Evolutionary conservation across 176 grass and related monocot genomes (phyloP), one percentile per base, ranked within the genome.

Genomic region (Rhynchospora pubera): DNA sequence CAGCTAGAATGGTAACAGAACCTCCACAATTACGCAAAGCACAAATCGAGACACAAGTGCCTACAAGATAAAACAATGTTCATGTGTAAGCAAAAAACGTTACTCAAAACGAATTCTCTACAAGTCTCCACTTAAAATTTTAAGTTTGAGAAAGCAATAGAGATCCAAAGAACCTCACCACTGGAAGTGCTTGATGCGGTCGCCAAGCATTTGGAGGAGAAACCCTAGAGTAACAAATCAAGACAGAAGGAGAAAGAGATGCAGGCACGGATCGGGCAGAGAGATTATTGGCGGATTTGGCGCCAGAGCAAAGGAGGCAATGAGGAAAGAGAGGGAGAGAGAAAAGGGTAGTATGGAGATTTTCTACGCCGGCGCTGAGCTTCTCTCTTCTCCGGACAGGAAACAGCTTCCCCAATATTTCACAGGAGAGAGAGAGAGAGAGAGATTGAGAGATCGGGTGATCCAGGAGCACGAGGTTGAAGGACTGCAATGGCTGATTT

Each of bases 391-490:
- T 65, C 79, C 57, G 59, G 32, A 82, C 59, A 32, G 32, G 50
- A 61, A 59, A 79, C 77, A 82, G 61, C 79, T 65, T 82, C 79
- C 61, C 79, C 79, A 82, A 82, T 82, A 82, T 82, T 21, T 45
- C 26, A 52, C 71, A 47, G 24, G 19, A 23, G 19, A 59, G 15
- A 58, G 22, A n/a, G n/a, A 65, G 22, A 26, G 0, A 26, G 62
- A 65, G 67, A 21, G 42, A 34, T 45, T 48, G 22, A 43, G 57
- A 63, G 8, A 24, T 19, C 42, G 57, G 22, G 22, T 82, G 59
- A 28, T 48, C 79, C 58, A 13, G 79, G 79, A 64, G 42, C 79
- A 81, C 43, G 32, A 45, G 58, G 6, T 32, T 18, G 28, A 77
- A 81, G 39, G 39, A 48, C 6, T 22, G 8, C 26, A 6, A 13